Percentiles rank a stretch among this genome's conserved stretches.
Evolutionary conservation across 441 rosid species (phyloP).

Genomic region (Populus hybrid): DNA sequence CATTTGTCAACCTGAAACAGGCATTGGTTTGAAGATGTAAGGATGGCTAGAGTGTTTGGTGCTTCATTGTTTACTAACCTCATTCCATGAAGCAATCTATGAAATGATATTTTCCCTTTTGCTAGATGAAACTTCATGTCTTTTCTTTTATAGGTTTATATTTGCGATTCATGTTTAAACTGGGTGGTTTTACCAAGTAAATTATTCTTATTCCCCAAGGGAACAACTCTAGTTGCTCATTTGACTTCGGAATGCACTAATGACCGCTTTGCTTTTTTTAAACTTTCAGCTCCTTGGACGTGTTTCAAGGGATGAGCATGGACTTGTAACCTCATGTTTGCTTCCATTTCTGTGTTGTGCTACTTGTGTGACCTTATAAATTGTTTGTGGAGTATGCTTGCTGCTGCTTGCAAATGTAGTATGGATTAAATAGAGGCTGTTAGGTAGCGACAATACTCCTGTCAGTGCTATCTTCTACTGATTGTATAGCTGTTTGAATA

Average conservation of each 20-base stretch:
- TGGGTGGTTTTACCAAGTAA: conserved; percentile 13
- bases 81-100: conserved; percentile 33
- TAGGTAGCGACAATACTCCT: background rate
- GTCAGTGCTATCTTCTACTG: background rate
- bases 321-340: background rate
- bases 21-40: conserved; percentile 35
- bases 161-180: background rate
- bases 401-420: background rate
- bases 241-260: background rate
- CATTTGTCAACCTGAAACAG: conserved; percentile 37
- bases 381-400: background rate
- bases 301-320: background rate
- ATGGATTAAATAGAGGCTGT: background rate
- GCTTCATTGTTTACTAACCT: conserved; percentile 48
- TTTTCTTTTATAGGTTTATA: background rate
- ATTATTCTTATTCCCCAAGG: conserved; percentile 1
- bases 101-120: conserved; percentile 37
- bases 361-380: background rate
- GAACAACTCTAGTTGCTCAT: background rate
- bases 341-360: background rate
- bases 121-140: conserved; percentile 8
- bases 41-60: conserved; percentile 30
- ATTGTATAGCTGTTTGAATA: background rate
- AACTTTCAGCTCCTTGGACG: background rate
- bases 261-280: background rate